A percentile compares a stretch with the other conserved stretches of the same genome.
Conservation (phyloP, 108 stramenopile species). For the Fistulifera pelliculosa region DNA sequence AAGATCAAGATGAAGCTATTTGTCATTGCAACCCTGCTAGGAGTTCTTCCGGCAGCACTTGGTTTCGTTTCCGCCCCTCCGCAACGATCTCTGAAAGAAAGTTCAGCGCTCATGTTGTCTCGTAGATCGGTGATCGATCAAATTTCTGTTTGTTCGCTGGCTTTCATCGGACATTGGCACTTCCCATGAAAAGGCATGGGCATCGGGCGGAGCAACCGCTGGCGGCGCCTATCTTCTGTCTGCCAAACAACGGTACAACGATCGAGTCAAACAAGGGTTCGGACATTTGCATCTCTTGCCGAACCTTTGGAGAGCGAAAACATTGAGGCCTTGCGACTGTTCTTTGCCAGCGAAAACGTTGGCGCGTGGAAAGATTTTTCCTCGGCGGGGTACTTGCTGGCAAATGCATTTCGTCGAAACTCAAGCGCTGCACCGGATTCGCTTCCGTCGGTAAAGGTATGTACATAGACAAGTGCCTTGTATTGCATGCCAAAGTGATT, state of each 20-base stretch:
- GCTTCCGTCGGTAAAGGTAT: slow-evolving; percentile 39
- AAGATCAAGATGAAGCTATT: no score
- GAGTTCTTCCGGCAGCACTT: no score
- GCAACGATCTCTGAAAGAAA: no score
- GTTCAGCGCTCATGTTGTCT: no score
- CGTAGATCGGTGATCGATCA: no score
- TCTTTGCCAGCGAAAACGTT: slow-evolving; percentile 46
- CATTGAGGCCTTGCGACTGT: slow-evolving; percentile 37
- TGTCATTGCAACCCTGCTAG: no score
- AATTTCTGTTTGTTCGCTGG: no score
- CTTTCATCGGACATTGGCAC: not conserved
- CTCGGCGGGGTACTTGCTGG: slow-evolving; percentile 63
- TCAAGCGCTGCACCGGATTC: slow-evolving; percentile 53
- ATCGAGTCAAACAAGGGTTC: slow-evolving; percentile 64
- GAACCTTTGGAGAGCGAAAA: slow-evolving; percentile 26
- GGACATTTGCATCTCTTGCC: slow-evolving; percentile 46
- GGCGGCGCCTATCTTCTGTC: slow-evolving; percentile 77
- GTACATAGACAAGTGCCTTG: slow-evolving; percentile 2
- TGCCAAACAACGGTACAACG: slow-evolving; percentile 83
- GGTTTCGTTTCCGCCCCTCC: no score
- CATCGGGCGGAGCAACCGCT: slow-evolving; percentile 78
- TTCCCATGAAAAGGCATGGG: slow-evolving; percentile 23
- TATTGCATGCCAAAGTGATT: not conserved
- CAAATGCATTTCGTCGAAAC: slow-evolving; percentile 66
- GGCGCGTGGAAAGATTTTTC: slow-evolving; percentile 73